phyloP scores from a whole-genome alignment of 75 land plant species.

The Ceratopteris richardii region DNA sequence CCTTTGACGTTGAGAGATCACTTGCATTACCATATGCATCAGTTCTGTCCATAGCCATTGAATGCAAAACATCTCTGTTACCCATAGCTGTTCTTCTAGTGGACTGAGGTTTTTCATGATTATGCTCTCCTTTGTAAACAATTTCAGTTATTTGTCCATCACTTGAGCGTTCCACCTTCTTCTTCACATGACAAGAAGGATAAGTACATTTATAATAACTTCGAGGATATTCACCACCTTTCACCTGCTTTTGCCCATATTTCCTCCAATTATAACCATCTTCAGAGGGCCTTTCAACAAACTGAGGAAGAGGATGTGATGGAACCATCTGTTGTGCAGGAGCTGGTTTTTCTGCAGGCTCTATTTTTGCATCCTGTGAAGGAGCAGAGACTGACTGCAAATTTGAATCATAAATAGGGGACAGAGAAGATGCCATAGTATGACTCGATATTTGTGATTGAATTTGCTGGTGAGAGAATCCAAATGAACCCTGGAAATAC shows the following conservation, averaged over 20 bases:
- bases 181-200: slow-evolving; percentile 31
- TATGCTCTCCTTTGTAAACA: slow-evolving; percentile 42
- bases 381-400: background rate
- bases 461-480: background rate
- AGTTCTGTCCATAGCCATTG: background rate
- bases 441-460: background rate
- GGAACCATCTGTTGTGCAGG: slow-evolving; percentile 16
- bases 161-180: slow-evolving; percentile 32
- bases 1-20: slow-evolving; percentile 12
- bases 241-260: slow-evolving; percentile 49
- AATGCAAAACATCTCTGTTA: background rate
- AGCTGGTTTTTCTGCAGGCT: background rate
- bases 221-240: slow-evolving; percentile 45
- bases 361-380: background rate
- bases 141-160: slow-evolving; percentile 42
- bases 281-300: slow-evolving; percentile 49
- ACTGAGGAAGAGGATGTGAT: slow-evolving; percentile 13
- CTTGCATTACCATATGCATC: background rate
- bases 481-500: background rate
- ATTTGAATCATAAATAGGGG: background rate
- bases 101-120: slow-evolving; percentile 60
- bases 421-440: background rate
- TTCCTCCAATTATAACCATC: slow-evolving; percentile 41
- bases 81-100: slow-evolving; percentile 21
- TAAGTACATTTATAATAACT: slow-evolving; percentile 50